phyloP scores from a whole-genome alignment of 345 rosid species.

The Gossypium herbaceum region DNA sequence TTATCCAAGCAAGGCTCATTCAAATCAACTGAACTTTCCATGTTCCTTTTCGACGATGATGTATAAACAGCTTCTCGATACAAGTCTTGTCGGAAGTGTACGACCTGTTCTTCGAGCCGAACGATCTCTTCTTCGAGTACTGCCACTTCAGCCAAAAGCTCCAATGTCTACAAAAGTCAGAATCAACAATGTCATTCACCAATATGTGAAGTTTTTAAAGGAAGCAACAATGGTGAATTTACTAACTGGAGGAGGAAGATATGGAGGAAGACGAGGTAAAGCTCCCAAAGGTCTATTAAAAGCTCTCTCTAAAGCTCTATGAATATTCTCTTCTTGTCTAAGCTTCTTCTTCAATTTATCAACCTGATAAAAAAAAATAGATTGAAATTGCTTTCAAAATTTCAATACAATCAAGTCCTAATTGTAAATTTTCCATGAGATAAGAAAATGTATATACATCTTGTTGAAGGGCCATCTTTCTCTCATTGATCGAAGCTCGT shows the following conservation, averaged over 20 bases:
- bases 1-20: conserved; percentile 22
- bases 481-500: not conserved
- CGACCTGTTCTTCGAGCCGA: conserved; percentile 77
- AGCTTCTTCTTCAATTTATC: conserved; percentile 82
- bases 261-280: conserved; percentile 92
- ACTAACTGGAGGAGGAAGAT: conserved; percentile 76
- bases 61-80: conserved; percentile 70
- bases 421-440: too few species aligned
- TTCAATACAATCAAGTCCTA: not conserved
- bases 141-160: conserved; percentile 95
- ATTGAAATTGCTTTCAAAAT: not conserved
- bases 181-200: not conserved
- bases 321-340: conserved; percentile 75
- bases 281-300: conserved; percentile 82
- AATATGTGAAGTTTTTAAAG: not conserved
- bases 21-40: conserved; percentile 29
- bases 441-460: not conserved
- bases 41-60: conserved; percentile 51
- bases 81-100: conserved; percentile 61
- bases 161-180: conserved; percentile 52
- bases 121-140: conserved; percentile 86
- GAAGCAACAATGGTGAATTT: conserved; percentile 16
- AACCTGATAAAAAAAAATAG: conserved; percentile 40
- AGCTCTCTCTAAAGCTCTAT: conserved; percentile 84
- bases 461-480: not conserved